A percentile compares a stretch with the other conserved stretches of the same genome.
These are phyloP conservation scores for Ophiostoma himal-ulmi DNA, from an alignment of 2,329 filamentous ascomycete species.

Conservation along the genomic window DNA sequence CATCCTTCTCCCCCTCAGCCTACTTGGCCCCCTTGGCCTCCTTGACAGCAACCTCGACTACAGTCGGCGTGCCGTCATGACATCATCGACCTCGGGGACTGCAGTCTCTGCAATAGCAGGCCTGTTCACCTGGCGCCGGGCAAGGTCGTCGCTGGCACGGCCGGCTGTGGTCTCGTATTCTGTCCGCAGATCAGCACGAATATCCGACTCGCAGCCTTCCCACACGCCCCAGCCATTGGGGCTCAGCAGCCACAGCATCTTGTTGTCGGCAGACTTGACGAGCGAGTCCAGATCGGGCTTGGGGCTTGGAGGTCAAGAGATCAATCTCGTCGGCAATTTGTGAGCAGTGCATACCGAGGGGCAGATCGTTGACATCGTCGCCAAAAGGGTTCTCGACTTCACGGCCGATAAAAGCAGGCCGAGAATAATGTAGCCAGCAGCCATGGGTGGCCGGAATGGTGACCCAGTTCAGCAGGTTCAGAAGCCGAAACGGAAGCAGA, in stretches of 20 bases:
- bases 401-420: slow-evolving; percentile 29
- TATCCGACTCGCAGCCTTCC: slow-evolving; percentile 36
- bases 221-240: slow-evolving; percentile 42
- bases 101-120: background rate
- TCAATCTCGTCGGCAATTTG: slow-evolving; percentile 61
- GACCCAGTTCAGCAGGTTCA: slow-evolving; percentile 54
- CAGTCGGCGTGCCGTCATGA: background rate
- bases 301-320: slow-evolving; percentile 47
- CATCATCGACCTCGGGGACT: background rate
- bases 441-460: slow-evolving; percentile 49
- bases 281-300: slow-evolving; percentile 41
- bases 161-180: background rate
- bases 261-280: slow-evolving; percentile 34
- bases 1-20: background rate
- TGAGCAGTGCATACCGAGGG: slow-evolving; percentile 58
- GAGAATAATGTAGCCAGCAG: background rate
- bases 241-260: slow-evolving; percentile 39
- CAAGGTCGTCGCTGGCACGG: background rate
- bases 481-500: slow-evolving; percentile 66
- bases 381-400: slow-evolving; percentile 67
- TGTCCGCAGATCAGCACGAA: background rate
- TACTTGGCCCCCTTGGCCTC: background rate
- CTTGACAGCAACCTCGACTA: background rate
- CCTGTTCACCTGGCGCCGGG: background rate
- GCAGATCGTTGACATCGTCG: slow-evolving; percentile 61